phyloP scores from a whole-genome alignment of 176 grass and related monocot species.

The Bromus sterilis region DNA sequence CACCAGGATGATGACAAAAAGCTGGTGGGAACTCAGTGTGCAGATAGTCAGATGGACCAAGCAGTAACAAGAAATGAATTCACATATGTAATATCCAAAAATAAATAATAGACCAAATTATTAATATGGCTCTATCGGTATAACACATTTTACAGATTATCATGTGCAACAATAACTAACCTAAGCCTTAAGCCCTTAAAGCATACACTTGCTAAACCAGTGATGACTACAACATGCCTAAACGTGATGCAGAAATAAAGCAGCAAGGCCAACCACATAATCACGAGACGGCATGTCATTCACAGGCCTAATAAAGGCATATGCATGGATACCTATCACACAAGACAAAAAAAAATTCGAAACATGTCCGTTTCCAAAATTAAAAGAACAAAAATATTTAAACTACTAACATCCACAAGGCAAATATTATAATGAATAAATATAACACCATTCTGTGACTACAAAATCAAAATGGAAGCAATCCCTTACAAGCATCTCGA shows the following conservation, averaged over 20 bases:
- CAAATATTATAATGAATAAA: background rate
- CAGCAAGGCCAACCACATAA: background rate
- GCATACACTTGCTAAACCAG: background rate
- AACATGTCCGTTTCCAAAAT: background rate
- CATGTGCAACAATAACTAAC: background rate
- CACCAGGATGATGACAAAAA: background rate
- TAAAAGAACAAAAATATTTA: background rate
- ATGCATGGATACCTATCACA: background rate
- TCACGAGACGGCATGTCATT: background rate
- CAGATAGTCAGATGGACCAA: background rate
- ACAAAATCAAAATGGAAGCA: background rate
- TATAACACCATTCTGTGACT: background rate
- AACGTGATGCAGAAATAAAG: background rate
- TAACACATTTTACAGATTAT: background rate
- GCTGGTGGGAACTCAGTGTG: background rate
- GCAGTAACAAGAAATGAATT: background rate
- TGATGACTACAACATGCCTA: background rate
- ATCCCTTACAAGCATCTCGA: background rate
- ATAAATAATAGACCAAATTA: background rate
- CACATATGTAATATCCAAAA: background rate
- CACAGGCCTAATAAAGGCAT: background rate
- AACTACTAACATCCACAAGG: background rate
- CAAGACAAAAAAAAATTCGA: background rate
- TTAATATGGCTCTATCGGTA: background rate
- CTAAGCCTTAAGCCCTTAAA: background rate